These are phyloP conservation scores for Volvariella volvacea DNA, from an alignment of 1,284 basidiomycete species.

Conservation along the genomic window DNA sequence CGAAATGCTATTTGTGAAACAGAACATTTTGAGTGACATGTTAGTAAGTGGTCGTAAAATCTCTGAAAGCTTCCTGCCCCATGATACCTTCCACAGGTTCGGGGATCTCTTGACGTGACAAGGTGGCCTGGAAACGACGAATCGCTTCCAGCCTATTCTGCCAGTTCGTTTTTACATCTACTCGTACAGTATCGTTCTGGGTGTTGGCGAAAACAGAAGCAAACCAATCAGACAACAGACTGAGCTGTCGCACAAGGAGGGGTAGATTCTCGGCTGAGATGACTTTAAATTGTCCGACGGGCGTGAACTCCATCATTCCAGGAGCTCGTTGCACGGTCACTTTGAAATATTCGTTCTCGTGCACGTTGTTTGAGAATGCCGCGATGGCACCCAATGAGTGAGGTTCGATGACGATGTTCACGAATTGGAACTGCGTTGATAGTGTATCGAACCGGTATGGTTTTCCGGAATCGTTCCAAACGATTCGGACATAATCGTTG, in stretches of 20 bases:
- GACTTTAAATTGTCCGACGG: constrained; percentile 88
- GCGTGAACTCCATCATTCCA: constrained; percentile 89
- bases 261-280: constrained; percentile 84
- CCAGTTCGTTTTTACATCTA: constrained; percentile 90
- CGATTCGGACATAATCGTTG: constrained; percentile 91
- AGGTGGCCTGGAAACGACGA: constrained; percentile 44
- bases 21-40: neutral
- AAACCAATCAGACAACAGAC: constrained; percentile 84
- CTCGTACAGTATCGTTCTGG: constrained; percentile 54
- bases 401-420: constrained; percentile 96
- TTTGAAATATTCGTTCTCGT: constrained; percentile 90
- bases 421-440: constrained; percentile 91
- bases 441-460: constrained; percentile 91
- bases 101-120: constrained; percentile 19
- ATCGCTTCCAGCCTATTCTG: constrained; percentile 74
- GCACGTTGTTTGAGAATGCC: constrained; percentile 69
- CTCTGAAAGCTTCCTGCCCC: constrained; percentile 39
- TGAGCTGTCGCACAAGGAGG: constrained; percentile 78
- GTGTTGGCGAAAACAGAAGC: constrained; percentile 79
- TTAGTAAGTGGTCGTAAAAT: constrained; percentile 40
- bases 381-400: constrained; percentile 82
- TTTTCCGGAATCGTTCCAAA: constrained; percentile 93
- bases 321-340: constrained; percentile 80
- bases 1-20: too few relatives aligned
- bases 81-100: constrained; percentile 31